Percentiles rank a stretch among this genome's conserved stretches.
Evolutionary conservation across 345 rosid genomes (phyloP).

Genomic region (Sapria himalayana): DNA sequence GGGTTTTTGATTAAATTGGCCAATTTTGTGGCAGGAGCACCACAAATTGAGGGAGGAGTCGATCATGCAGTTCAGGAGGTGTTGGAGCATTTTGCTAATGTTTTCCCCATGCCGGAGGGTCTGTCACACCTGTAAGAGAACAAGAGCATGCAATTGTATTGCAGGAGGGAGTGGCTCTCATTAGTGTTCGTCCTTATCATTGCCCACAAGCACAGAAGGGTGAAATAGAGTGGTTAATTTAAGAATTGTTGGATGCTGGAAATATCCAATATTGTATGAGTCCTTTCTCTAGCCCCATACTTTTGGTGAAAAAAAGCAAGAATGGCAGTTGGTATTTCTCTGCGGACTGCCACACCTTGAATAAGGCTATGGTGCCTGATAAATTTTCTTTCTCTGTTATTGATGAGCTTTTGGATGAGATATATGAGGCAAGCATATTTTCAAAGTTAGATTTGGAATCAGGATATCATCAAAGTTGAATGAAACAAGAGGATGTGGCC

Average conservation of each 20-base stretch:
- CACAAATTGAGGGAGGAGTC: too few species aligned
- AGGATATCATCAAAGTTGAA: neutral
- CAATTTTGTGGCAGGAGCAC: too few species aligned
- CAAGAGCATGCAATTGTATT: too few species aligned
- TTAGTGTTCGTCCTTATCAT: neutral
- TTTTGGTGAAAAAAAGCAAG: neutral
- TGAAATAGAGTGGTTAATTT: neutral
- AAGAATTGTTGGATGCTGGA: neutral
- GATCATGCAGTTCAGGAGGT: too few species aligned
- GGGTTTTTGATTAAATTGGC: too few species aligned
- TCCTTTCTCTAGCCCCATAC: neutral
- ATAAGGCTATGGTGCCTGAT: neutral
- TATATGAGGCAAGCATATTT: neutral
- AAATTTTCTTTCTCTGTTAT: neutral
- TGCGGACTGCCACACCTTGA: neutral
- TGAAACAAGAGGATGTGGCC: neutral
- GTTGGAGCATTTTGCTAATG: too few species aligned
- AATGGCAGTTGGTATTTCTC: neutral
- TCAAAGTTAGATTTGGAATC: neutral
- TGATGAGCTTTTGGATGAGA: neutral
- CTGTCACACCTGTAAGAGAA: too few species aligned
- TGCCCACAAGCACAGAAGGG: neutral
- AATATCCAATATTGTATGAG: neutral
- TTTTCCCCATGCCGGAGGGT: too few species aligned
- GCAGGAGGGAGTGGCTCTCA: too few species aligned